Base-by-base conservation (phyloP, 257 asterid genomes). In the Coffea eugenioides region DNA sequence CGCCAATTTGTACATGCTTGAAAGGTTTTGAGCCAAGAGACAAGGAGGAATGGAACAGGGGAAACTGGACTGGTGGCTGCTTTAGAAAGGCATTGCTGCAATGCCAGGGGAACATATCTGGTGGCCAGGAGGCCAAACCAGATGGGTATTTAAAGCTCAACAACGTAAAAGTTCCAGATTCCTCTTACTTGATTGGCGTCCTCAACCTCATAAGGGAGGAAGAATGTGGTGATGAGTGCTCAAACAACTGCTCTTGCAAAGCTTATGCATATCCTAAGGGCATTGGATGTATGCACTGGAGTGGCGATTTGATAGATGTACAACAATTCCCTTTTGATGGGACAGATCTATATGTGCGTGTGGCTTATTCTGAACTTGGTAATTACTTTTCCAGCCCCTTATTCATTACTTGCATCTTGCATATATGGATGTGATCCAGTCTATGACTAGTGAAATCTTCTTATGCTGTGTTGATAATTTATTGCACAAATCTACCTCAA, bases 331-430 rank as follows among this genome's bases (percentile, higher is more conserved):
- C 79, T 21, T 41, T 45, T 15, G 74, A 71, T 31, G 97, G 88
- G 8, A 71, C 85, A 0, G 89, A 87, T 74, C 77, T 93, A 62
- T 86, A 85, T 36, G 48, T 93, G 61, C 96, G 96, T 3, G 49
- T 93, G 54, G 86, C 90, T 1, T 69, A 31, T 64, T 85, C 93
- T 27, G 98, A 90, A 77, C 69, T 84, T 41, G 94, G 95, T 90
- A 85, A 68, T 49, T 64, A 31, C 0, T 57, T 41, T 69, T 66
- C 12, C 51, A 43, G 4, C 46, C n/a, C 12, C n/a, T 49, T n/a
- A 8, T 27, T 73, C 46, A 73, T 49, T 15, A 73, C 6, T 12
- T 74, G 69, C 45, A 57, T 11, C 2, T 20, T 56, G 21, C 69
- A 36, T 69, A 10, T 45, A 1, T 45, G 20, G 3, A 21, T 34